Evolutionary conservation across 305 asterid species (phyloP), one percentile per base, ranked within the genome.

Genomic region (Fraxinus xanthoxyloides): DNA sequence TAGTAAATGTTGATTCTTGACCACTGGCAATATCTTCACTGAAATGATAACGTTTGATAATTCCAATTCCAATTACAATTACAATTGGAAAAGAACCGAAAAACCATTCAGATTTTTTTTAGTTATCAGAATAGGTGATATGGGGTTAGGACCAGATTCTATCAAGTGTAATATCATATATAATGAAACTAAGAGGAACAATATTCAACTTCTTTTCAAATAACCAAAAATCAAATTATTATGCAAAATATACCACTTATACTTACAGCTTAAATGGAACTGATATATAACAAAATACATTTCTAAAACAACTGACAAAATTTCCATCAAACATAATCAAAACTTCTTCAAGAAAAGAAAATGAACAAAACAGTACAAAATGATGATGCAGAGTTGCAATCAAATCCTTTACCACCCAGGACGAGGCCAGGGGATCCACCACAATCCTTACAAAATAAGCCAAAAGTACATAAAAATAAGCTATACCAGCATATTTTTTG

Each of bases 11-110:
- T 93, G 97, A 24, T 87, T 92, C 88, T 85, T 90, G 82, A 92
- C 93, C 46, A 95, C 92, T 0, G 97, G 94, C 80, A 95, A 75
- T 69, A 91, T 93, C 92, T 91, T 92, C 35, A 72, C 98, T 95
- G 97, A 76, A 86, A 83, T 8, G 9, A 77, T 19, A 23, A 15
- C 9, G 3, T 5, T 5, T 6, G 26, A 56, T 5, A 56, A 17
- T 56, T 7, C 28, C 26, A n/a, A 54, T 54, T 54, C n/a, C n/a
- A n/a, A n/a, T n/a, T n/a, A n/a, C 30, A 26, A 26, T 26, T 26
- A n/a, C 26, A 56, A n/a, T 56, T n/a, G 67, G 21, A 56, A 19
- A 56, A 56, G 28, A 19, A 56, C 8, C 67, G 12, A 17, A 56
- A 36, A 5, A n/a, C 17, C 75, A 9, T 35, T 19, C 32, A 72